Evolutionary conservation across 2,329 filamentous ascomycete genomes (phyloP).

Genomic region (Trichoderma oligosporum): DNA sequence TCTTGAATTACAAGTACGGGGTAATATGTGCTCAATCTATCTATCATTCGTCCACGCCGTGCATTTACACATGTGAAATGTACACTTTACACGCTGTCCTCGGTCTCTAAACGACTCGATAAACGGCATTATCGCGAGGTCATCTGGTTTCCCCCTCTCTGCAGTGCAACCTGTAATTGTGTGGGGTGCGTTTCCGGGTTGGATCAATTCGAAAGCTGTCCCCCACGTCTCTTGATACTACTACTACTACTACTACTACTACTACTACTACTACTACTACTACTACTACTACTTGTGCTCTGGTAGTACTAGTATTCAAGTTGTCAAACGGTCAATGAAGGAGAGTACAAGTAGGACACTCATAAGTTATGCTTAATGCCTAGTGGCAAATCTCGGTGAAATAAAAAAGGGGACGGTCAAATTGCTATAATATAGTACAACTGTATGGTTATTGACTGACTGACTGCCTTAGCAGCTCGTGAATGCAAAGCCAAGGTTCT

Average conservation of each 20-base stretch:
- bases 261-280: too few relatives aligned
- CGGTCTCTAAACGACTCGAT: constrained; percentile 2
- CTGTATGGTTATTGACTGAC: too few relatives aligned
- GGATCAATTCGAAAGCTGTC: background rate
- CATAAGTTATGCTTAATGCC: background rate
- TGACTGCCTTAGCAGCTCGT: background rate
- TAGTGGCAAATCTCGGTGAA: background rate
- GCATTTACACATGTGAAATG: background rate
- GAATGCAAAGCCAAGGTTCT: background rate
- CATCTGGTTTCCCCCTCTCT: constrained; percentile 16
- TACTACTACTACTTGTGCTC: too few relatives aligned
- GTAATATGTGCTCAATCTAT: background rate
- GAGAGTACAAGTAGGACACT: background rate
- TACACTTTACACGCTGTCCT: background rate
- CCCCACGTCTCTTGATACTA: background rate
- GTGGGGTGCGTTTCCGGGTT: constrained; percentile 14
- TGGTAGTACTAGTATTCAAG: too few relatives aligned
- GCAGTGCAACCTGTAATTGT: constrained; percentile 18
- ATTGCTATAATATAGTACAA: too few relatives aligned
- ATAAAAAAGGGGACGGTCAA: background rate
- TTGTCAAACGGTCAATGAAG: background rate
- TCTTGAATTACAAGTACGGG: background rate
- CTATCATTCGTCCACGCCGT: background rate
- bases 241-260: too few relatives aligned
- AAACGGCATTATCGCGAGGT: constrained; percentile 12